A percentile compares a stretch with the other conserved stretches of the same genome.
phyloP scores from a whole-genome alignment of 2,329 filamentous ascomycete species.

The Aurifilum marmelostoma region DNA sequence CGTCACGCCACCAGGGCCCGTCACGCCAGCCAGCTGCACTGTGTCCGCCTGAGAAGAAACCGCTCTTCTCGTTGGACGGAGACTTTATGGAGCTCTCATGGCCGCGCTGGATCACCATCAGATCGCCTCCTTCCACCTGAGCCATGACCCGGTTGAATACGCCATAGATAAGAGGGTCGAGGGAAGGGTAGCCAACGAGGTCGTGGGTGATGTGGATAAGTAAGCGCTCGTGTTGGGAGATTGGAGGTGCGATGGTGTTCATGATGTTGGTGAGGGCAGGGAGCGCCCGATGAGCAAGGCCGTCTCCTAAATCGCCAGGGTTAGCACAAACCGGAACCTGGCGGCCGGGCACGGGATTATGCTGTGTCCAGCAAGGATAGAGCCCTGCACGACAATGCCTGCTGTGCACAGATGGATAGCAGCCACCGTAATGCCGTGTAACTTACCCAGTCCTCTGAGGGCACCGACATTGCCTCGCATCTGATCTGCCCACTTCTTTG shows the following conservation, averaged over 20 bases:
- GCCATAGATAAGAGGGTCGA: constrained; percentile 88
- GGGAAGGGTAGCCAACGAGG: constrained; percentile 87
- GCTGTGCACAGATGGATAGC: background rate
- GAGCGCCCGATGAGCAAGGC: constrained; percentile 81
- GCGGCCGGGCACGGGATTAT: too few relatives aligned
- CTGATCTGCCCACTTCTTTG: constrained; percentile 93
- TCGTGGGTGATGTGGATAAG: constrained; percentile 98
- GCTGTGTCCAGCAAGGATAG: background rate
- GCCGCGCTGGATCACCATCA: constrained; percentile 91
- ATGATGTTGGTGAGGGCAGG: constrained; percentile 95
- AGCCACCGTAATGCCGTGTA: background rate
- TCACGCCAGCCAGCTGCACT: constrained; percentile 78
- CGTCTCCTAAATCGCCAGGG: constrained; percentile 66
- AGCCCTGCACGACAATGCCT: background rate
- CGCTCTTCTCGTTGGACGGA: constrained; percentile 38
- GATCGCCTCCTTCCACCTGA: constrained; percentile 96
- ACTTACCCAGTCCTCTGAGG: constrained; percentile 73
- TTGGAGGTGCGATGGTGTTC: constrained; percentile 92
- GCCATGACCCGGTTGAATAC: constrained; percentile 96
- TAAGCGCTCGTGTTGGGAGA: constrained; percentile 93
- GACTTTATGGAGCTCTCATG: constrained; percentile 76
- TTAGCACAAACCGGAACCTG: constrained; percentile 4
- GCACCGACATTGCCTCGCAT: constrained; percentile 86
- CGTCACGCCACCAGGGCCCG: constrained; percentile 92
- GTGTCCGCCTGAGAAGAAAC: constrained; percentile 55